Conservation (phyloP, 129 eudicot species). For the Tagetes patula region DNA sequence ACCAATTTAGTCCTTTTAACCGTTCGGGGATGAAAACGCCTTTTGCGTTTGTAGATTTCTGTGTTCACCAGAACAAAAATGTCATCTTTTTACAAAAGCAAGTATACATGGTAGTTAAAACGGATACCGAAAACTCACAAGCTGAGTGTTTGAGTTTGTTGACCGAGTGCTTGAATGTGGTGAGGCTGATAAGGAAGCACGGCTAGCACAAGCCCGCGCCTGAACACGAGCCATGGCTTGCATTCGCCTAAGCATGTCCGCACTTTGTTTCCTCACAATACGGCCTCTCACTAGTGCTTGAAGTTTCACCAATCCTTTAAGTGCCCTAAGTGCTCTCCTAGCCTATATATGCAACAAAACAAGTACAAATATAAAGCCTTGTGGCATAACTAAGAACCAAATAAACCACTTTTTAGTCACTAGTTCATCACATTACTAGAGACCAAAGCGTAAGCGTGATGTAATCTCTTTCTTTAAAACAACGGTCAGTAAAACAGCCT, state of each 20-base stretch:
- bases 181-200: conserved; percentile 53
- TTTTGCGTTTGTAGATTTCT: conserved; percentile 46
- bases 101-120: not conserved
- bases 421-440: too few species aligned
- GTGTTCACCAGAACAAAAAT: conserved; percentile 19
- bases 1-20: conserved; percentile 42
- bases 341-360: conserved; percentile 51
- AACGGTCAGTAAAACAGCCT: too few species aligned
- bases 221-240: conserved; percentile 98
- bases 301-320: conserved; percentile 84
- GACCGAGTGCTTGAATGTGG: conserved; percentile 48
- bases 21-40: conserved; percentile 31
- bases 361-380: not conserved
- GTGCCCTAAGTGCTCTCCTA: conserved; percentile 81
- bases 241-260: conserved; percentile 90
- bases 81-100: not conserved
- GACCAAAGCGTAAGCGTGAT: too few species aligned
- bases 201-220: conserved; percentile 78
- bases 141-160: conserved; percentile 40
- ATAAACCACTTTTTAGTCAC: too few species aligned
- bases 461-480: too few species aligned
- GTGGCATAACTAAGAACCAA: too few species aligned
- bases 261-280: conserved; percentile 84
- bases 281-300: conserved; percentile 96
- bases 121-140: conserved; percentile 36